phyloP scores from a whole-genome alignment of 2,329 filamentous ascomycete species.

The Xylaria sp. region DNA sequence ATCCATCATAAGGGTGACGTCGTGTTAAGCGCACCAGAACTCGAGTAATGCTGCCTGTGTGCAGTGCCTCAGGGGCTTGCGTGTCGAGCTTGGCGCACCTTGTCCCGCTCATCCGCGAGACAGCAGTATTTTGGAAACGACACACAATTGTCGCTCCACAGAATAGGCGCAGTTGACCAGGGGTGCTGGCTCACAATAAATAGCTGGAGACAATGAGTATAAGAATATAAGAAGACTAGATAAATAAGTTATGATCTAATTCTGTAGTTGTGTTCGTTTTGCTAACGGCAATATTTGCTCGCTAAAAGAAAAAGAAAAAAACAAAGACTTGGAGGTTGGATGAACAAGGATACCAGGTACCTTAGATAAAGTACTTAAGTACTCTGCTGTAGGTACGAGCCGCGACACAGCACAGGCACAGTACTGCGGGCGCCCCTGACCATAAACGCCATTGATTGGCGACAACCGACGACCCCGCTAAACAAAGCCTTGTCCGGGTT shows the following conservation, averaged over 20 bases:
- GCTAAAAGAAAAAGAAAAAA: background rate
- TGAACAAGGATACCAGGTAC: background rate
- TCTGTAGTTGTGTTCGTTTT: background rate
- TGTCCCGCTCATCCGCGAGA: slow-evolving; percentile 26
- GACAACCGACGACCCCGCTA: slow-evolving; percentile 37
- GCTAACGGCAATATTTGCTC: background rate
- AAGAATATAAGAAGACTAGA: background rate
- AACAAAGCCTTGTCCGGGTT: slow-evolving; percentile 44
- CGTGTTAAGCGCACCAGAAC: background rate
- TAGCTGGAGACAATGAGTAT: background rate
- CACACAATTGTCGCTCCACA: background rate
- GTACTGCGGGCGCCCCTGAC: background rate
- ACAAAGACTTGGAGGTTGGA: background rate
- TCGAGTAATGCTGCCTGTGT: background rate
- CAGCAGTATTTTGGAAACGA: slow-evolving; percentile 33
- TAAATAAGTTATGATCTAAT: background rate
- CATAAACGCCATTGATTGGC: slow-evolving; percentile 41
- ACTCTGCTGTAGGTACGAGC: background rate
- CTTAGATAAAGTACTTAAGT: background rate
- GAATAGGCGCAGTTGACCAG: slow-evolving; percentile 10
- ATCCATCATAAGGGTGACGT: too few species aligned
- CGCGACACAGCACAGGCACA: background rate
- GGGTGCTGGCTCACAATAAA: background rate
- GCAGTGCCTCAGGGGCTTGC: slow-evolving; percentile 44
- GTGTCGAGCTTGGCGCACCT: slow-evolving; percentile 34